Percentiles rank a stretch among this genome's conserved stretches.
Conservation (phyloP, 2,329 filamentous ascomycete genomes). For the Colletotrichum scovillei region DNA sequence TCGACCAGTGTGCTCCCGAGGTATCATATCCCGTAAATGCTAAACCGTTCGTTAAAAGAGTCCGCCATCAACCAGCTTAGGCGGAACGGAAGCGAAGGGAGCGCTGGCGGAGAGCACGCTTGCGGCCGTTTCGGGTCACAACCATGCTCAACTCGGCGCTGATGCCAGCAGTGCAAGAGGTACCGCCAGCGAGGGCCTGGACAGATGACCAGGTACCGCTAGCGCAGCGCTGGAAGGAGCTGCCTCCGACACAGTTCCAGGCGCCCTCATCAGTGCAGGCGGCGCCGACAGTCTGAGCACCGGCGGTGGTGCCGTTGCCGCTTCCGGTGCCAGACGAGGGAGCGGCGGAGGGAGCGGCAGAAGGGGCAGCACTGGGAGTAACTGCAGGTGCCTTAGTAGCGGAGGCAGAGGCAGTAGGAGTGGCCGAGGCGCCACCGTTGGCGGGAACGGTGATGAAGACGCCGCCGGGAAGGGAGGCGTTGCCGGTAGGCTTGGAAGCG, state of each 20-base stretch:
- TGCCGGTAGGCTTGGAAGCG: slow-evolving; percentile 8
- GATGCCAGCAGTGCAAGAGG: slow-evolving; percentile 56
- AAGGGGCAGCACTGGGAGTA: slow-evolving; percentile 22
- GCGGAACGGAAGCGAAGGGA: slow-evolving; percentile 34
- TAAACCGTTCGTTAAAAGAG: slow-evolving; percentile 13
- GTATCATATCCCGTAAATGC: slow-evolving; percentile 35
- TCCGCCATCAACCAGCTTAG: slow-evolving; percentile 34
- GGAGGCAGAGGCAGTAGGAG: slow-evolving; percentile 33
- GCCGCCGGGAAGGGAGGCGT: slow-evolving; percentile 46
- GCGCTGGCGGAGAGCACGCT: slow-evolving; percentile 42
- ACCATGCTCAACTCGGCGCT: slow-evolving; percentile 51
- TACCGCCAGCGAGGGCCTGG: slow-evolving; percentile 57
- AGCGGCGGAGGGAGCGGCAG: slow-evolving; percentile 22
- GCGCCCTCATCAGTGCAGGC: slow-evolving; percentile 60
- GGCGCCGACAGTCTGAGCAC: slow-evolving; percentile 52
- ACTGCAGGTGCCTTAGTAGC: slow-evolving; percentile 34
- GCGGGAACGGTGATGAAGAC: slow-evolving; percentile 51
- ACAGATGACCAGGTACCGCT: slow-evolving; percentile 61
- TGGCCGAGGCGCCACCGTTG: slow-evolving; percentile 33
- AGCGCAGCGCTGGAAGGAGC: slow-evolving; percentile 65
- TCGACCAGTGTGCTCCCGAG: background rate
- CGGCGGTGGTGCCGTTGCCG: slow-evolving; percentile 36
- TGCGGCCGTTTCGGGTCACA: slow-evolving; percentile 39
- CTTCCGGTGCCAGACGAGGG: slow-evolving; percentile 38
- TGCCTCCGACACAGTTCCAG: slow-evolving; percentile 65